Evolutionary conservation across 805 yeast species (phyloP).

Genomic region (Metschnikowia amazonensis): DNA sequence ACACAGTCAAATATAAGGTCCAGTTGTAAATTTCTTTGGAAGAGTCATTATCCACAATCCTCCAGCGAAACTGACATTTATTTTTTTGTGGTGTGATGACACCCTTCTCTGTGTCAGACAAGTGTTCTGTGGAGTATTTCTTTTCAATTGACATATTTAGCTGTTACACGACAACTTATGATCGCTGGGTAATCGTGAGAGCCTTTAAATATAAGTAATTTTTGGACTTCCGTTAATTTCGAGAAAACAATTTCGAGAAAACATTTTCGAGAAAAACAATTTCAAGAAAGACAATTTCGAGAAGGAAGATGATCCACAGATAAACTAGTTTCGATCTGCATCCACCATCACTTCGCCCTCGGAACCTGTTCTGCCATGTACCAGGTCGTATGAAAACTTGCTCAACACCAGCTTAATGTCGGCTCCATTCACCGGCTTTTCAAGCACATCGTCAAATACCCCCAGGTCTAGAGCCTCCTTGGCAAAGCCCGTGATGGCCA

Average conservation of each 20-base stretch:
- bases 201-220: background rate
- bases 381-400: constrained; percentile 5
- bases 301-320: background rate
- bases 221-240: background rate
- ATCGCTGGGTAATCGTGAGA: background rate
- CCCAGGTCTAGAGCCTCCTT: constrained; percentile 57
- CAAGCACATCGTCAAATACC: constrained; percentile 65
- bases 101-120: constrained; percentile 5
- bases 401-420: constrained; percentile 11
- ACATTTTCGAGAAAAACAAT: no score
- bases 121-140: constrained; percentile 1
- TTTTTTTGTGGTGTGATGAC: background rate
- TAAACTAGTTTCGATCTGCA: constrained; percentile 14
- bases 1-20: constrained; percentile 42
- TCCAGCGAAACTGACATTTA: constrained; percentile 21
- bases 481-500: constrained; percentile 69
- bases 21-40: constrained; percentile 47
- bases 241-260: no score
- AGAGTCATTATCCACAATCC: constrained; percentile 26
- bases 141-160: constrained; percentile 1
- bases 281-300: no score
- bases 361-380: background rate
- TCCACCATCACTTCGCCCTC: constrained; percentile 13
- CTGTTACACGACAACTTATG: background rate
- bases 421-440: constrained; percentile 53